These are phyloP conservation scores for Voacanga thouarsii DNA, from an alignment of 257 asterid species.

Conservation along the genomic window DNA sequence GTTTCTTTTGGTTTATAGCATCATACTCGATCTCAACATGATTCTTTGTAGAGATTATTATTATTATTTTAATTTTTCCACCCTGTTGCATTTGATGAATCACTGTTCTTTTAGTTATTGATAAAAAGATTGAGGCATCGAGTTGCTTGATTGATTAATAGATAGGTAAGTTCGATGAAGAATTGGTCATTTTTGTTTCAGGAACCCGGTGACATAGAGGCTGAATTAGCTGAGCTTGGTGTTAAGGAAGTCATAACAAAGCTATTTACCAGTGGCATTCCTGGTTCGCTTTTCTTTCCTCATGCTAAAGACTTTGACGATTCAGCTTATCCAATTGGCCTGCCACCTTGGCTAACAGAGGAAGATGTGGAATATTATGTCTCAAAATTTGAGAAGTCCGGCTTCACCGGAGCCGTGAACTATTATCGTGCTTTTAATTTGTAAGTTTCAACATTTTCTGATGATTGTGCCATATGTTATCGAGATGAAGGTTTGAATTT, in stretches of 20 bases:
- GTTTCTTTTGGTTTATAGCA: not conserved
- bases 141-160: not conserved
- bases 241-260: slow-evolving; percentile 11
- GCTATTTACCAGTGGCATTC: slow-evolving; percentile 6
- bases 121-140: not conserved
- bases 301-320: slow-evolving; percentile 15
- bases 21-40: not conserved
- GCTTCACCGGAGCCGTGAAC: slow-evolving; percentile 66
- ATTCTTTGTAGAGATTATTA: not conserved
- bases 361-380: slow-evolving; percentile 50
- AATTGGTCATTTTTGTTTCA: not conserved
- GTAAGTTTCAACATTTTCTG: slow-evolving; percentile 25
- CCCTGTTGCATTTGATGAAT: not conserved
- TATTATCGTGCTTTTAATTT: slow-evolving; percentile 47
- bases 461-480: not conserved
- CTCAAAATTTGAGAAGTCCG: slow-evolving; percentile 41
- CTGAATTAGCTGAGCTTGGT: slow-evolving; percentile 20
- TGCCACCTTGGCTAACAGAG: slow-evolving; percentile 47
- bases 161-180: not conserved
- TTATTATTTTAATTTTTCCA: too few relatives aligned
- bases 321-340: slow-evolving; percentile 10
- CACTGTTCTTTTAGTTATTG: not conserved
- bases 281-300: slow-evolving; percentile 15
- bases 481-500: not conserved
- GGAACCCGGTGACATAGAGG: slow-evolving; percentile 27